Conservation (phyloP, 2,329 filamentous ascomycete genomes). For the Diaporthe nobilis region DNA sequence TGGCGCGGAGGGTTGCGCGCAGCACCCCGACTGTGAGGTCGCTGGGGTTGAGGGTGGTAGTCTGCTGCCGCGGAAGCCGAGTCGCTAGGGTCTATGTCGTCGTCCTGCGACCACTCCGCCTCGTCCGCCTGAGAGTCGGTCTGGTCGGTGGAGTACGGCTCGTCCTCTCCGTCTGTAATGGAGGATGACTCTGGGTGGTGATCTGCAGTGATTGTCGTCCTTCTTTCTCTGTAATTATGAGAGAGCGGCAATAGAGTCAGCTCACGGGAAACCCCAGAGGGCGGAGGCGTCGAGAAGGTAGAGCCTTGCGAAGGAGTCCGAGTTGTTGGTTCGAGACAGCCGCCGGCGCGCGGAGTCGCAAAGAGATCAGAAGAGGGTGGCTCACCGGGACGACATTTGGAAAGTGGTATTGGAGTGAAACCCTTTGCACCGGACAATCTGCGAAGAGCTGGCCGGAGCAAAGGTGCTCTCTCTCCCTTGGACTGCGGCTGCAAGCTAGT, state of each 20-base stretch:
- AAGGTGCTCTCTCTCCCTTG: constrained; percentile 50
- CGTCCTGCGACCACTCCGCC: constrained; percentile 56
- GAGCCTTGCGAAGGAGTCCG: background rate
- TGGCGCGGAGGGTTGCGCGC: constrained; percentile 56
- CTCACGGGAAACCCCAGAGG: background rate
- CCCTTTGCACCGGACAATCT: constrained; percentile 64
- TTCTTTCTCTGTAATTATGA: constrained; percentile 36
- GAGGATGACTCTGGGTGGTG: constrained; percentile 51
- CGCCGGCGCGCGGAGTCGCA: constrained; percentile 1
- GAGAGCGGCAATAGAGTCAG: constrained; percentile 25
- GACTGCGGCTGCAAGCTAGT: constrained; percentile 18
- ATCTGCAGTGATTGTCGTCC: constrained; percentile 45
- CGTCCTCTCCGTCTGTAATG: constrained; percentile 58
- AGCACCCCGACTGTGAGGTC: constrained; percentile 51
- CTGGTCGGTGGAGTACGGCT: constrained; percentile 54
- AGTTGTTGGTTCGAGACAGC: background rate
- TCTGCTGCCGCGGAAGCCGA: constrained; percentile 67
- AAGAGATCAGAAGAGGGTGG: constrained; percentile 3
- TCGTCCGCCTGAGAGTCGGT: constrained; percentile 53
- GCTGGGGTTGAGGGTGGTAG: constrained; percentile 48
- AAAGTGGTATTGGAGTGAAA: constrained; percentile 48
- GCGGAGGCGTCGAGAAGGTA: background rate
- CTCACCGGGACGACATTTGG: constrained; percentile 54
- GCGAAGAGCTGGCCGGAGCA: constrained; percentile 60
- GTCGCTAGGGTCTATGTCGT: constrained; percentile 70